Base-by-base conservation (phyloP, 2,329 filamentous ascomycete genomes). In the Xylaria sp. region DNA sequence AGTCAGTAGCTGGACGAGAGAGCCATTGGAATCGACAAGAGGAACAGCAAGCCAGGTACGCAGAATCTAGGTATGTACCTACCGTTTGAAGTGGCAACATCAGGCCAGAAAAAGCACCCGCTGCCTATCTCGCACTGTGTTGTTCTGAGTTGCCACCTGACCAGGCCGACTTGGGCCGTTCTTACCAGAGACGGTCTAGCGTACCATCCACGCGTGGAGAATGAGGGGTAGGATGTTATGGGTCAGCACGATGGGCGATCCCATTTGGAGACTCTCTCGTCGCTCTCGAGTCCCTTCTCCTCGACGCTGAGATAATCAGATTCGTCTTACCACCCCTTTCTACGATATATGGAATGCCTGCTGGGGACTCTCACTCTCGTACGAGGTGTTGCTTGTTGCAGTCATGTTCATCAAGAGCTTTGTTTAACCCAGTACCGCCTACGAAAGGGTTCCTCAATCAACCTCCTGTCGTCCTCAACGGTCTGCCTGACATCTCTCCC, bases 211-310 rank as follows among this genome's bases (percentile, higher is more conserved):
- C 63, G 59, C 50, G 49, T 44, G 23, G 30, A 52, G 42, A 57
- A 59, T 63, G 63, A 65, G 63, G 63, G 63, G 63, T 65, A 62
- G 30, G 5, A 46, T 34, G 50, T 30, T 30, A 30, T 30, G 23
- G 59, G 54, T 52, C 55, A 46, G 5, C 42, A 46, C 23, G 23
- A 30, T 5, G 23, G 23, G 23, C 23, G 23, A 30, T 30, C 23
- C 23, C 23, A 30, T 30, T 30, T 30, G 23, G 23, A 30, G 23
- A 30, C 23, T 30, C 16, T 30, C 23, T 30, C 23, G 23, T 30
- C 23, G 23, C 23, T 30, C 23, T 30, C 23, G 23, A 30, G 23
- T 30, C 23, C 23, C 23, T 30, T 30, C 23, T 30, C 16, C 16
- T 30, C 23, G 23, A 30, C 23, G 23, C 23, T 30, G 23, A 30